Evolutionary conservation across 1,284 basidiomycete species (phyloP).

Genomic region (Pascua sp.): DNA sequence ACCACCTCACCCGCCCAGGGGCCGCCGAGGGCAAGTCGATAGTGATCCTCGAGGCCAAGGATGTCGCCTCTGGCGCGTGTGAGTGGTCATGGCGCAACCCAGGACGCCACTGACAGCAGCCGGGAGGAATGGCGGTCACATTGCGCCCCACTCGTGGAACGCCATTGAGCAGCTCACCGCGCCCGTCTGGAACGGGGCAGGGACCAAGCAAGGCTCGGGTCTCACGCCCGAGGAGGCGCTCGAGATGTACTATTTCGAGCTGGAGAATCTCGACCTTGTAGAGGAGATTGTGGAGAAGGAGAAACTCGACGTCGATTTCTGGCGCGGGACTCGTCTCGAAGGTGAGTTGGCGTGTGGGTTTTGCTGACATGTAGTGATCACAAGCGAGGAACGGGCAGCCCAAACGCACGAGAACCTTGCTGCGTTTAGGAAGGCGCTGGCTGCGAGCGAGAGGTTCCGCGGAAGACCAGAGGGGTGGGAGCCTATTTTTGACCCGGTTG

Average conservation of each 20-base stretch:
- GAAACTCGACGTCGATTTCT: conserved; percentile 29
- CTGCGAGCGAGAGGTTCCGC: no score
- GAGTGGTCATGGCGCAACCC: background rate
- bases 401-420: no score
- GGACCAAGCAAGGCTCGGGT: conserved; percentile 27
- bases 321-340: conserved; percentile 26
- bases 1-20: conserved; percentile 31
- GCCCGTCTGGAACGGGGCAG: conserved; percentile 15
- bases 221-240: conserved; percentile 43
- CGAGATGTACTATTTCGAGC: conserved; percentile 57
- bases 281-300: conserved; percentile 57
- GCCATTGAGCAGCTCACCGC: conserved; percentile 17
- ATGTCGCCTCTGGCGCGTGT: conserved; percentile 41
- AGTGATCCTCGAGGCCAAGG: conserved; percentile 38
- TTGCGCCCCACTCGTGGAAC: conserved; percentile 29
- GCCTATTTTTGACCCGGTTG: background rate
- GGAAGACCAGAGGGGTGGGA: no score
- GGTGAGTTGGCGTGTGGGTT: background rate
- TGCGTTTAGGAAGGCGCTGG: no score
- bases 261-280: conserved; percentile 66
- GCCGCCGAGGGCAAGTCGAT: conserved; percentile 22
- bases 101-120: background rate
- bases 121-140: conserved; percentile 44
- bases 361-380: no score
- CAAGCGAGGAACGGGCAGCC: no score